A percentile compares a stretch with the other conserved stretches of the same genome.
Conservation (phyloP, 2,329 filamentous ascomycete genomes). For the Venturia oleaginea region DNA sequence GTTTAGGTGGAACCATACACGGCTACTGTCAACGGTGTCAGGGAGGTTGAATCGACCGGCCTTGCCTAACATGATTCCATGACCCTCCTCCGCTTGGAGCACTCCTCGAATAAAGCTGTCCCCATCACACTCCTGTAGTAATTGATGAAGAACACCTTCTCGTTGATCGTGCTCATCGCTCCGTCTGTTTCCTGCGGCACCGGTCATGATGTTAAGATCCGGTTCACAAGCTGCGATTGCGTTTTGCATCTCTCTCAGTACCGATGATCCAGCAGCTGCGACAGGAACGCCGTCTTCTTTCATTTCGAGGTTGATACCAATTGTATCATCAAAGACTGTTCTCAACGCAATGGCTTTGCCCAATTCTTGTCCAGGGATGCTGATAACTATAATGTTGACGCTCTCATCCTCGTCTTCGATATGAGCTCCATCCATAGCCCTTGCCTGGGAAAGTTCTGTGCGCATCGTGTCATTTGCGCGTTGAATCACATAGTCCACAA, state of each 20-base stretch:
- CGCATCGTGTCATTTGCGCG: conserved; percentile 83
- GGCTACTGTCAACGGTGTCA: conserved; percentile 66
- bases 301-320: conserved; percentile 95
- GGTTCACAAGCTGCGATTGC: conserved; percentile 68
- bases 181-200: conserved; percentile 58
- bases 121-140: conserved; percentile 69
- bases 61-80: conserved; percentile 74
- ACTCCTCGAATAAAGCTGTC: conserved; percentile 76
- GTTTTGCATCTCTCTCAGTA: conserved; percentile 77
- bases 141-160: conserved; percentile 75
- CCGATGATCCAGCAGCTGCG: conserved; percentile 63
- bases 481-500: conserved; percentile 88
- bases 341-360: conserved; percentile 85
- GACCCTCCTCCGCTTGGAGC: conserved; percentile 65
- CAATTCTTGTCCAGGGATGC: conserved; percentile 69
- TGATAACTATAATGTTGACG: conserved; percentile 80
- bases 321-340: conserved; percentile 83
- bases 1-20: conserved; percentile 90
- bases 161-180: conserved; percentile 74
- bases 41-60: conserved; percentile 71
- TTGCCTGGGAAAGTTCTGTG: conserved; percentile 59
- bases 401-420: conserved; percentile 66
- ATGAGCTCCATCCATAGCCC: conserved; percentile 23
- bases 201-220: conserved; percentile 67
- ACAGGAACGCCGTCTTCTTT: conserved; percentile 87